Conservation (phyloP, 2,329 filamentous ascomycete genomes). For the Endothia cerciana region DNA sequence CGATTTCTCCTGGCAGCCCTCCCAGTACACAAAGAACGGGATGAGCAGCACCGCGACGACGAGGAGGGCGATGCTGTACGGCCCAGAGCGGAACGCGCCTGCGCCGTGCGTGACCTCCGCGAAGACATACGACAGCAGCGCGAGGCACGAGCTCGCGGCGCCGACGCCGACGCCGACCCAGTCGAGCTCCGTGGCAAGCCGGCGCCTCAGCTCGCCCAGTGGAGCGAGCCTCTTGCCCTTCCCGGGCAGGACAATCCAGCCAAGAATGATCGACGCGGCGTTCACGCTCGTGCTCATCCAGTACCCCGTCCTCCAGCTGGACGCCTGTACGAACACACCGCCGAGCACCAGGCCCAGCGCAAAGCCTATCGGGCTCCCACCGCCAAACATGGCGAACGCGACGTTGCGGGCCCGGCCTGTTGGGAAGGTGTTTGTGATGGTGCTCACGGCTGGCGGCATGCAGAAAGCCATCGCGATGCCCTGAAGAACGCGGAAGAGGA, state of each 20-base stretch:
- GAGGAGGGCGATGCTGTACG: conserved; percentile 49
- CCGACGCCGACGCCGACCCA: conserved; percentile 56
- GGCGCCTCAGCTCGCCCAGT: conserved; percentile 33
- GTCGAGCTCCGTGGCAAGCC: conserved; percentile 49
- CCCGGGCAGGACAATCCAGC: conserved; percentile 39
- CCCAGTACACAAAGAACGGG: conserved; percentile 58
- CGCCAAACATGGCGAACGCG: conserved; percentile 48
- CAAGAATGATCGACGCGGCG: conserved; percentile 30
- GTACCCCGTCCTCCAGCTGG: conserved; percentile 52
- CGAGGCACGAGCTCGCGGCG: conserved; percentile 49
- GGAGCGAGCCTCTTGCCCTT: conserved; percentile 22
- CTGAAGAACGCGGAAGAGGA: conserved; percentile 40
- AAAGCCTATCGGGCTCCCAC: conserved; percentile 51
- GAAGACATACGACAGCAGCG: conserved; percentile 55
- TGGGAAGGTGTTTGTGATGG: conserved; percentile 43
- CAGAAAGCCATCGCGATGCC: conserved; percentile 44
- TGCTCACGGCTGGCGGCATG: conserved; percentile 41
- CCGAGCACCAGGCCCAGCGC: conserved; percentile 53
- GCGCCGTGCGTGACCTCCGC: conserved; percentile 46
- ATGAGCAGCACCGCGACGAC: conserved; percentile 47
- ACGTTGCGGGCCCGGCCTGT: conserved; percentile 43
- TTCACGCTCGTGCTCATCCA: conserved; percentile 44
- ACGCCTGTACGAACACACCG: conserved; percentile 51
- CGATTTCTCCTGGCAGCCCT: conserved; percentile 50
- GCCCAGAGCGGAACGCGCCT: conserved; percentile 41